phyloP scores from a whole-genome alignment of 2,329 filamentous ascomycete species.

The Pseudophaeomoniella oleicola region DNA sequence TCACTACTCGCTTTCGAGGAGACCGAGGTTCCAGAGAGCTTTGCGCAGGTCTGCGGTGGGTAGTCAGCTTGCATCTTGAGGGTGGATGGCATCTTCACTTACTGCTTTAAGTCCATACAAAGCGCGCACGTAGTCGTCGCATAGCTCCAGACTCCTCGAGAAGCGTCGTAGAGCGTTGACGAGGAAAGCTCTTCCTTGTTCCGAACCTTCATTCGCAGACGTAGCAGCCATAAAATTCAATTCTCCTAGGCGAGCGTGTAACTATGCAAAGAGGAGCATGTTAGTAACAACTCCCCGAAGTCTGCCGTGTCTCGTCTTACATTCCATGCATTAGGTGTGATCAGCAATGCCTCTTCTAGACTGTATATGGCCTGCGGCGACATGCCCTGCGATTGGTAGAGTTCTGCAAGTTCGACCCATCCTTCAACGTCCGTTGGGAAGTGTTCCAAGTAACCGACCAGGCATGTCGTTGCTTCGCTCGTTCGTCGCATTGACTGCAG shows the following conservation, averaged over 20 bases:
- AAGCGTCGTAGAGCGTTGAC: conserved; percentile 70
- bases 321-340: conserved; percentile 90
- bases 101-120: conserved; percentile 84
- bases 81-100: conserved; percentile 15
- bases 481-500: conserved; percentile 57
- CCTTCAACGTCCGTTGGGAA: conserved; percentile 83
- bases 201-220: conserved; percentile 19
- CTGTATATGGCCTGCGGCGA: conserved; percentile 75
- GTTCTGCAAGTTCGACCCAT: conserved; percentile 80
- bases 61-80: background rate
- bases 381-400: conserved; percentile 68
- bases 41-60: conserved; percentile 6
- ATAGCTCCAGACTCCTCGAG: conserved; percentile 81
- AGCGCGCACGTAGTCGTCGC: conserved; percentile 79
- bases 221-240: conserved; percentile 53
- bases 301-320: conserved; percentile 35
- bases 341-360: conserved; percentile 75
- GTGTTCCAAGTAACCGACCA: conserved; percentile 64
- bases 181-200: conserved; percentile 34
- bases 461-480: conserved; percentile 57
- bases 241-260: conserved; percentile 79
- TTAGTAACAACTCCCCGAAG: background rate
- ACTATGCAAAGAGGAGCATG: conserved; percentile 30
- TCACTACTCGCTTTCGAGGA: conserved; percentile 5
- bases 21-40: conserved; percentile 6